Percentiles rank a stretch among this genome's conserved stretches.
These are phyloP conservation scores for Podila epicladia DNA, from an alignment of 192 early-diverging fungal genomes.

Conservation along the genomic window DNA sequence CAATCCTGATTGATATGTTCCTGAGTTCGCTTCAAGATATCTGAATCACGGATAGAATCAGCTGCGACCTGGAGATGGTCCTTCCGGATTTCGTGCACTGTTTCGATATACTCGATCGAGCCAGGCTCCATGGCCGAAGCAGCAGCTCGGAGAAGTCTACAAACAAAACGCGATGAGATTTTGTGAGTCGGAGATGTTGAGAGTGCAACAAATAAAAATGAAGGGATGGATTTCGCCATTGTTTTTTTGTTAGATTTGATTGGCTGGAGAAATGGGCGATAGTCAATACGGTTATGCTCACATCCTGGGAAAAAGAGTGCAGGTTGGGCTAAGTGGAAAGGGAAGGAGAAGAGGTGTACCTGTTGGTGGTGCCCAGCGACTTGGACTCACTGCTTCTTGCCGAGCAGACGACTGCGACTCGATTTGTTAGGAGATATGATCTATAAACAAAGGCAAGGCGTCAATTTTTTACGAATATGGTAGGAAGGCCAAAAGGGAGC, in stretches of 20 bases:
- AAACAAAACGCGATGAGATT: constrained; percentile 7
- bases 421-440: constrained; percentile 71
- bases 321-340: neutral
- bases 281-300: neutral
- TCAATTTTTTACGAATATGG: neutral
- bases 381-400: constrained; percentile 92
- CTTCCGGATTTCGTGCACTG: constrained; percentile 82
- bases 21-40: constrained; percentile 60
- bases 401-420: constrained; percentile 90
- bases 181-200: constrained; percentile 1
- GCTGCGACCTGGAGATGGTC: constrained; percentile 79
- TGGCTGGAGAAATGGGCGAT: neutral
- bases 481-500: neutral
- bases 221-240: constrained; percentile 11
- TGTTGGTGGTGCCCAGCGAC: constrained; percentile 89
- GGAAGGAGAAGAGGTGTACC: constrained; percentile 43
- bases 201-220: neutral
- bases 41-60: constrained; percentile 58
- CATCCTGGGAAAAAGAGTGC: constrained; percentile 29
- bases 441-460: constrained; percentile 26
- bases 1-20: constrained; percentile 80
- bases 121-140: constrained; percentile 75
- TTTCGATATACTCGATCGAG: constrained; percentile 71
- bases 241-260: neutral
- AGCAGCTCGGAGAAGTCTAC: constrained; percentile 74